Percentiles rank a stretch among this genome's conserved stretches.
Evolutionary conservation across 1,284 basidiomycete species (phyloP).

Genomic region (Puccinia hordei): DNA sequence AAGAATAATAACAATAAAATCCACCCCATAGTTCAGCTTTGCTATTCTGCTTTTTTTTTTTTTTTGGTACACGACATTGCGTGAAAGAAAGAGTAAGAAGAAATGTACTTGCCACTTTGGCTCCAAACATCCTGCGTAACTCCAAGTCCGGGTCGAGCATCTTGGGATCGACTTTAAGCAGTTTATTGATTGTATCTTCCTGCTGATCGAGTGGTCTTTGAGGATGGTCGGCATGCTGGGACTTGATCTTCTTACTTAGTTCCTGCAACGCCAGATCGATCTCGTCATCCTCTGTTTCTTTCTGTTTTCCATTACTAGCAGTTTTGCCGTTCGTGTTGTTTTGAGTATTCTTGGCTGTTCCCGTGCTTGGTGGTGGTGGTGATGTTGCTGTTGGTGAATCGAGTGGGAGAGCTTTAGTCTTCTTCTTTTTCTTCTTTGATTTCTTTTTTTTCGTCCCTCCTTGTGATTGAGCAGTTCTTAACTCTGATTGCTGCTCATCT

Average conservation of each 20-base stretch:
- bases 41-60: no score
- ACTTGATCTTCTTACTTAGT: background rate
- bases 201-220: background rate
- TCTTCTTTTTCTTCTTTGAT: constrained; percentile 24
- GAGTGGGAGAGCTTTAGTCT: background rate
- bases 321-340: background rate
- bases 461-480: background rate
- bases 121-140: constrained; percentile 85
- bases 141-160: constrained; percentile 84
- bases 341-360: background rate
- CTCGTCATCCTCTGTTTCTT: constrained; percentile 12
- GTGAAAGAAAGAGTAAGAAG: background rate
- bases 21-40: background rate
- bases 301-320: background rate
- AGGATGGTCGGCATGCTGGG: background rate
- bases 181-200: constrained; percentile 59
- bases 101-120: constrained; percentile 70
- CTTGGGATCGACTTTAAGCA: constrained; percentile 73
- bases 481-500: background rate
- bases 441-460: background rate
- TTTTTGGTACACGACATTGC: background rate
- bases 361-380: no score
- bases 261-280: constrained; percentile 15
- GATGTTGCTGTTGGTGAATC: constrained; percentile 7
- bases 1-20: no score